Conservation (phyloP, 768 basidiomycete genomes). For the Mycena rosella region DNA sequence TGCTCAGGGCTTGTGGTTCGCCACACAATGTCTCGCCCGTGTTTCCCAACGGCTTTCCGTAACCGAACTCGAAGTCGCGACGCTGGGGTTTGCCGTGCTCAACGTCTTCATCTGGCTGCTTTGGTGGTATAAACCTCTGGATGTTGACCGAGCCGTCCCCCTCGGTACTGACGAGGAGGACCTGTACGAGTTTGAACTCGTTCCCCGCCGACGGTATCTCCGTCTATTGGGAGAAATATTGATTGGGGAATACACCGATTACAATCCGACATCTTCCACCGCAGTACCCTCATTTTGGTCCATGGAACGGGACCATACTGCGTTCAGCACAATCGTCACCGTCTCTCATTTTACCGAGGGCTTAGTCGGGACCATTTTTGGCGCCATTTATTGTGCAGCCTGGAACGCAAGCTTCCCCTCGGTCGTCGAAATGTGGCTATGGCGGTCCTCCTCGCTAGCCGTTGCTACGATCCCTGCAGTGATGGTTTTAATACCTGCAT, state of each 20-base stretch:
- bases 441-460: not conserved
- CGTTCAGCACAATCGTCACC: not conserved
- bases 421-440: not conserved
- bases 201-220: too few relatives aligned
- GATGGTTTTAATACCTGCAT: too few relatives aligned
- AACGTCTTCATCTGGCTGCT: conserved; percentile 46
- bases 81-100: conserved; percentile 48
- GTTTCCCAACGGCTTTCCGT: conserved; percentile 41
- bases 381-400: not conserved
- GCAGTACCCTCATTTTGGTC: not conserved
- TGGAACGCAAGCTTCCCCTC: not conserved
- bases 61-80: conserved; percentile 52
- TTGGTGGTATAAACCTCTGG: conserved; percentile 56
- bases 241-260: too few relatives aligned
- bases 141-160: conserved; percentile 39
- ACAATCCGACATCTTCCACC: not conserved
- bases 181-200: not conserved
- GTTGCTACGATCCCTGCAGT: not conserved
- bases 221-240: too few relatives aligned
- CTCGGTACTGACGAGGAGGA: conserved; percentile 1
- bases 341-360: not conserved
- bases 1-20: conserved; percentile 52
- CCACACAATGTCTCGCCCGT: conserved; percentile 46
- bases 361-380: not conserved
- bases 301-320: not conserved